Evolutionary conservation across 179 eudicot species (phyloP).

Genomic region (Actinidia arguta): DNA sequence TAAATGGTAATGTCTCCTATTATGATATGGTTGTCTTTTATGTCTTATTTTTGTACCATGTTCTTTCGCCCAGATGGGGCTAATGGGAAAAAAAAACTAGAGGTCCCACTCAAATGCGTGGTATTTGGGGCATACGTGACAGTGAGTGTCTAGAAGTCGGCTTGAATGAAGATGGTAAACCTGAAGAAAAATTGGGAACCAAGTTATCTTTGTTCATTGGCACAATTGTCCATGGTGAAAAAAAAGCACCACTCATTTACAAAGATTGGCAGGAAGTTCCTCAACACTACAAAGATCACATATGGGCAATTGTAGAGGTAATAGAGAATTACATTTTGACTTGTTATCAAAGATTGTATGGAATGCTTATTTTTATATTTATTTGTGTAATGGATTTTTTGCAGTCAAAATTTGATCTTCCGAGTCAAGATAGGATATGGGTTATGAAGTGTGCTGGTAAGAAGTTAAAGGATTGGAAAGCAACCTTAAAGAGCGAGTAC

Average conservation of each 20-base stretch:
- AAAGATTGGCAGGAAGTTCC: not conserved
- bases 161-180: not conserved
- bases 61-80: not conserved
- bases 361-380: too few species aligned
- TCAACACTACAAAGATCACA: not conserved
- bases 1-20: too few species aligned
- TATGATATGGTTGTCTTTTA: too few species aligned
- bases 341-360: not conserved
- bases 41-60: too few species aligned
- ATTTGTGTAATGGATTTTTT: not conserved
- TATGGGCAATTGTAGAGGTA: not conserved
- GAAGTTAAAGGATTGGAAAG: not conserved
- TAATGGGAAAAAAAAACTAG: not conserved
- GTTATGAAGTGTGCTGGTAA: not conserved
- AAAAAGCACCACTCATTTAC: constrained; percentile 2
- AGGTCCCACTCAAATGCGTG: not conserved
- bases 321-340: not conserved
- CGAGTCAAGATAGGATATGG: not conserved
- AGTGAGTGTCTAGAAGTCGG: not conserved
- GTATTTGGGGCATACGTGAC: not conserved
- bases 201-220: not conserved
- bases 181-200: not conserved
- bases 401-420: not conserved
- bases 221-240: not conserved
- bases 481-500: not conserved